Conservation (phyloP, 805 yeast genomes). For the Yarrowia divulgata region DNA sequence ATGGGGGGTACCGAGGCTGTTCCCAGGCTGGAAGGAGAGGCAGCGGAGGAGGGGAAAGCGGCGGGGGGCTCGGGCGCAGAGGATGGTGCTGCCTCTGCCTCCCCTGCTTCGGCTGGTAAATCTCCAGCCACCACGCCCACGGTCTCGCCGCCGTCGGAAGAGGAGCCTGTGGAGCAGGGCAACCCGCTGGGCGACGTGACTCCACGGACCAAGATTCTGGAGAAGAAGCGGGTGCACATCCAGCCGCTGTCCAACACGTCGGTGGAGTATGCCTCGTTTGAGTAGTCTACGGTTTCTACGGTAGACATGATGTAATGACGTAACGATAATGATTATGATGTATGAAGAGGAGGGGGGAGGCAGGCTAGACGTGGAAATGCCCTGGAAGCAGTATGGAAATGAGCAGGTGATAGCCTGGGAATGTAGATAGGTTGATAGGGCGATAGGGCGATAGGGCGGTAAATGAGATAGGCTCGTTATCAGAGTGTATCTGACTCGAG, state of each 20-base stretch:
- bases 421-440: background rate
- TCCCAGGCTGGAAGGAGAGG: too few species aligned
- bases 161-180: conserved; percentile 24
- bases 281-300: conserved; percentile 1
- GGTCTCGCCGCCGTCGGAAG: conserved; percentile 15
- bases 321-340: conserved; percentile 28
- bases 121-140: conserved; percentile 1
- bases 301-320: conserved; percentile 11
- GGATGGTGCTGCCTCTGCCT: too few species aligned
- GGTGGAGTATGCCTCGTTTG: conserved; percentile 35
- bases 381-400: too few species aligned
- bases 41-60: too few species aligned
- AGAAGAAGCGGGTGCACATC: conserved; percentile 23
- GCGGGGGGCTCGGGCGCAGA: too few species aligned
- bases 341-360: background rate
- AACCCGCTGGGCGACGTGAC: conserved; percentile 24
- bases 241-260: conserved; percentile 38
- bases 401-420: too few species aligned
- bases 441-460: background rate
- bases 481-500: too few species aligned
- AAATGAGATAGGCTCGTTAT: too few species aligned
- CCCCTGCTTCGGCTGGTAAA: background rate
- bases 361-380: too few species aligned
- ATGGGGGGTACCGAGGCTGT: background rate
- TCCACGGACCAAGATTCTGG: conserved; percentile 14